Percentiles rank a stretch among this genome's conserved stretches.
These are phyloP conservation scores for Echinochloa phyllopogon DNA, from an alignment of 176 grass and related monocot genomes.

Conservation along the genomic window DNA sequence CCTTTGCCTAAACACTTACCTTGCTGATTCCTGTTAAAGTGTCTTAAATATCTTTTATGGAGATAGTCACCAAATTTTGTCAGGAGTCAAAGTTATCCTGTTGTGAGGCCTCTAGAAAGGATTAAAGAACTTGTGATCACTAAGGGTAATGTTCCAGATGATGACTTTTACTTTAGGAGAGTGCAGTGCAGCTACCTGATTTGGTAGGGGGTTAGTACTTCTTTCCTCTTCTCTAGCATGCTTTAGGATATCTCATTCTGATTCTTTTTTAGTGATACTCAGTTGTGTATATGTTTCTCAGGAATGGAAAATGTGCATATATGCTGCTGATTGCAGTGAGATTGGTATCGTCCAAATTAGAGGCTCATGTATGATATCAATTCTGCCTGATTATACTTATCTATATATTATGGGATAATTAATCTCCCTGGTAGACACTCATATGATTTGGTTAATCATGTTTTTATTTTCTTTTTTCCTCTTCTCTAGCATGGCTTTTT, in stretches of 20 bases:
- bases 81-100: background rate
- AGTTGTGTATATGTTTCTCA: slow-evolving; percentile 40
- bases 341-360: slow-evolving; percentile 83
- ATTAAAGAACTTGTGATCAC: slow-evolving; percentile 62
- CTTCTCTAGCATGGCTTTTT: slow-evolving; percentile 37
- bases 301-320: slow-evolving; percentile 92
- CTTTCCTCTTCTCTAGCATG: slow-evolving; percentile 44
- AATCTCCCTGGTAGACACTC: slow-evolving; percentile 17
- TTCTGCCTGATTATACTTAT: slow-evolving; percentile 26
- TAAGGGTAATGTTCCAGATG: slow-evolving; percentile 52
- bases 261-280: slow-evolving; percentile 38
- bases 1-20: slow-evolving; percentile 68
- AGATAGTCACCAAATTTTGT: slow-evolving; percentile 19
- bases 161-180: slow-evolving; percentile 46
- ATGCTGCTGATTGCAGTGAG: slow-evolving; percentile 89
- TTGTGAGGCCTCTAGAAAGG: slow-evolving; percentile 51
- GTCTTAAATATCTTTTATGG: slow-evolving; percentile 35
- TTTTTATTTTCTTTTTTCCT: slow-evolving; percentile 35
- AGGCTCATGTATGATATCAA: slow-evolving; percentile 60
- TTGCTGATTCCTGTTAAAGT: slow-evolving; percentile 61
- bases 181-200: slow-evolving; percentile 75
- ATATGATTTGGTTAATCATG: slow-evolving; percentile 40
- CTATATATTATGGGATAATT: slow-evolving; percentile 31
- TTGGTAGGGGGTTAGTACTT: slow-evolving; percentile 86
- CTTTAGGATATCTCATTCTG: slow-evolving; percentile 8